Evolutionary conservation across 192 early-diverging fungal genomes (phyloP).

Genomic region (Coemansia sp.): DNA sequence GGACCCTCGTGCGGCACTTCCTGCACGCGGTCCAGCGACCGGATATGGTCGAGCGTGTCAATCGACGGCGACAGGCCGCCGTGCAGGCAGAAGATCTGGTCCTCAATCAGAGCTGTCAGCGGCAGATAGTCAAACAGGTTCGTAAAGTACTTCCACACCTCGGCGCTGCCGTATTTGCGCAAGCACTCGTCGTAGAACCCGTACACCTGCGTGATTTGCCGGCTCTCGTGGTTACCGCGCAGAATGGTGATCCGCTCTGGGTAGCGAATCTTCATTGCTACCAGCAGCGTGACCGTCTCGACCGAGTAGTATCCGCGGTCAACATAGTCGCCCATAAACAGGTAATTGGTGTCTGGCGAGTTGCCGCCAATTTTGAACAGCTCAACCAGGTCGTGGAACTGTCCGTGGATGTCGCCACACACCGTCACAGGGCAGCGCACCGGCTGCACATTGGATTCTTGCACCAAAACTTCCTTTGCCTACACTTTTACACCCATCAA

Average conservation of each 20-base stretch:
- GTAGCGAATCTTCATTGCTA: conserved; percentile 94
- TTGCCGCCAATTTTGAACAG: conserved; percentile 97
- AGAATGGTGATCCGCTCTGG: conserved; percentile 94
- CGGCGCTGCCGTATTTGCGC: conserved; percentile 97
- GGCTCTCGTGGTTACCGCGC: conserved; percentile 97
- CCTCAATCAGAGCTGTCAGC: conserved; percentile 97
- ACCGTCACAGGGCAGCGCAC: conserved; percentile 98
- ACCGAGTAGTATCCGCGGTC: conserved; percentile 99
- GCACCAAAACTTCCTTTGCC: conserved; percentile 94
- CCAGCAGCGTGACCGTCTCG: conserved; percentile 95
- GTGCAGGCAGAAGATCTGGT: conserved; percentile 98
- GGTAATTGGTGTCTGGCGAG: conserved; percentile 96
- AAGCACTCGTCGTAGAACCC: conserved; percentile 99
- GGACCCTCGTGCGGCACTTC: conserved; percentile 89
- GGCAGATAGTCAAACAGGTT: conserved; percentile 98
- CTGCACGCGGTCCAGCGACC: conserved; percentile 92
- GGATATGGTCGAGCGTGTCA: conserved; percentile 96
- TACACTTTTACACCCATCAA: conserved; percentile 35
- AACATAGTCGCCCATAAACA: conserved; percentile 99
- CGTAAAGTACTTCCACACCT: conserved; percentile 99
- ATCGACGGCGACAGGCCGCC: conserved; percentile 96
- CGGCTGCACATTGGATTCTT: conserved; percentile 97
- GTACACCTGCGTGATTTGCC: conserved; percentile 99
- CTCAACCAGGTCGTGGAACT: conserved; percentile 97
- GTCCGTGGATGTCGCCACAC: conserved; percentile 98